Evolutionary conservation across 345 rosid genomes (phyloP).

Genomic region (Ailanthus altissimus): DNA sequence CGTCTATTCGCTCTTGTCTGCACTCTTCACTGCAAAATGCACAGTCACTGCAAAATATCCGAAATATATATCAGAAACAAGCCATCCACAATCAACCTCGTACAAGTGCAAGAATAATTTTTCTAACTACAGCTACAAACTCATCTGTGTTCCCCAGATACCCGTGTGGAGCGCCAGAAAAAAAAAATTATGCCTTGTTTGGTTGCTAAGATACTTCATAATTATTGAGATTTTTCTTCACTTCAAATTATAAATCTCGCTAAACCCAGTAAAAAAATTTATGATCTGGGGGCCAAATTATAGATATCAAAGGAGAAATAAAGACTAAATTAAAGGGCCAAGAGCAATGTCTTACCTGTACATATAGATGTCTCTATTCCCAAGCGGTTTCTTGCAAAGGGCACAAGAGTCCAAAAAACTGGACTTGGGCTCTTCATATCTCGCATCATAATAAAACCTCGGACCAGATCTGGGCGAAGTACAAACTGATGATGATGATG

Average conservation of each 20-base stretch:
- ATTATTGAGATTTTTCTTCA: no score
- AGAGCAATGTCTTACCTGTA: slow-evolving; percentile 50
- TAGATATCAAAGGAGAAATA: neutral
- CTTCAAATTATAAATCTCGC: neutral
- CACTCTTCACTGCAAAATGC: slow-evolving; percentile 91
- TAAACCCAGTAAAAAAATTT: no score
- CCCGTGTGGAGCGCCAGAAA: neutral
- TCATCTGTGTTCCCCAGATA: neutral
- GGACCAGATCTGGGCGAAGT: slow-evolving; percentile 58
- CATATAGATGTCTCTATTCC: slow-evolving; percentile 75
- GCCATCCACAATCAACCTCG: neutral
- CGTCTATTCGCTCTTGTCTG: slow-evolving; percentile 75
- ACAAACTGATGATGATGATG: slow-evolving; percentile 21
- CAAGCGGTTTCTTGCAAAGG: slow-evolving; percentile 68
- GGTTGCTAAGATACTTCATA: neutral
- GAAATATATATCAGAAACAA: slow-evolving; percentile 15
- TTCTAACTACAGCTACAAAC: neutral
- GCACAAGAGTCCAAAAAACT: slow-evolving; percentile 72
- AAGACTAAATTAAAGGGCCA: neutral
- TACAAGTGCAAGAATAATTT: neutral
- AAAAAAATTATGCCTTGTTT: neutral
- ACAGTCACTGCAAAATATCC: slow-evolving; percentile 54
- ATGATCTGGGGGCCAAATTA: neutral
- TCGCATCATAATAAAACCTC: slow-evolving; percentile 66
- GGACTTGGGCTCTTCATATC: slow-evolving; percentile 61